Percentiles rank a stretch among this genome's conserved stretches.
phyloP scores from a whole-genome alignment of 1,284 basidiomycete species.

The Ustilago curta region DNA sequence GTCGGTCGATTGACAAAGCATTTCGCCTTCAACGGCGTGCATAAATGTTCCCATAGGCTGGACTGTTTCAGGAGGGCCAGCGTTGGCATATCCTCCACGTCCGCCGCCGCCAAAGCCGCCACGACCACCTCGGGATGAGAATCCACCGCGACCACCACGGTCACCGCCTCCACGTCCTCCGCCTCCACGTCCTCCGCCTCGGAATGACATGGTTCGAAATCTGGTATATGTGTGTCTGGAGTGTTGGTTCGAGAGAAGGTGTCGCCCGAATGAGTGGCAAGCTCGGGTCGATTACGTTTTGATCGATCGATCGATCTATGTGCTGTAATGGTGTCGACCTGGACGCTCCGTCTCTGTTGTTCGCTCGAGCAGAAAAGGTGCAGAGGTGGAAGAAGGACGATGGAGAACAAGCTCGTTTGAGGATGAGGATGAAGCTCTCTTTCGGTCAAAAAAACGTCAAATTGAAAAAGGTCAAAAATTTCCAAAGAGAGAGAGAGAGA shows the following conservation, averaged over 20 bases:
- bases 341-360: conserved; percentile 1
- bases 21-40: conserved; percentile 95
- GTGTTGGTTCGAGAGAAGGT: background rate
- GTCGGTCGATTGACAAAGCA: conserved; percentile 90
- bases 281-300: background rate
- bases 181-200: conserved; percentile 58
- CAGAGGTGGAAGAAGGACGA: conserved; percentile 16
- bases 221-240: background rate
- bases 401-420: conserved; percentile 9
- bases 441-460: conserved; percentile 16
- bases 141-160: conserved; percentile 61
- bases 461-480: conserved; percentile 51
- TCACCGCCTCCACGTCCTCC: conserved; percentile 55
- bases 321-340: background rate
- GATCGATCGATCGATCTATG: background rate
- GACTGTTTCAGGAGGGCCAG: conserved; percentile 66
- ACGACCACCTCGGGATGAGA: conserved; percentile 58
- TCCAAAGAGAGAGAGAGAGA: conserved; percentile 5
- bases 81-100: conserved; percentile 56
- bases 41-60: conserved; percentile 67
- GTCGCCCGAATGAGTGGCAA: background rate
- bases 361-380: conserved; percentile 1
- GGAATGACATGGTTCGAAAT: conserved; percentile 57
- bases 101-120: conserved; percentile 59
- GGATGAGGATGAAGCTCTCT: too few species aligned